These are phyloP conservation scores for Amauroascus verrucosus DNA, from an alignment of 2,329 filamentous ascomycete genomes.

Conservation along the genomic window DNA sequence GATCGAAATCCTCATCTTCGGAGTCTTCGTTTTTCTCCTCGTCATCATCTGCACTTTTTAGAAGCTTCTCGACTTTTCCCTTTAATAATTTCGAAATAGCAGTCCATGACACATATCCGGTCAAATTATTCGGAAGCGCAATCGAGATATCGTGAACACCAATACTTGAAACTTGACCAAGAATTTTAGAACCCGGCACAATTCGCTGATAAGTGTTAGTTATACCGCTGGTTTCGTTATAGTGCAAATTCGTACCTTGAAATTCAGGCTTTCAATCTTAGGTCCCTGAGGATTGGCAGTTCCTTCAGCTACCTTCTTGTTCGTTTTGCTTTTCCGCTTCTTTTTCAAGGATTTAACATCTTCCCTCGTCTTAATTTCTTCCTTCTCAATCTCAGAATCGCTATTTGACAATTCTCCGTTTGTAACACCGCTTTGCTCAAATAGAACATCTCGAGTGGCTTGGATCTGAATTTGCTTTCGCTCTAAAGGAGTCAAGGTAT, in stretches of 20 bases:
- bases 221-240: neutral
- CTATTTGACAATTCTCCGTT: constrained; percentile 37
- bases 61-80: constrained; percentile 57
- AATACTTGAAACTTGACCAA: constrained; percentile 77
- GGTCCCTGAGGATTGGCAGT: constrained; percentile 45
- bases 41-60: constrained; percentile 49
- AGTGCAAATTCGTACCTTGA: constrained; percentile 53
- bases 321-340: constrained; percentile 35
- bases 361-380: constrained; percentile 32
- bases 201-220: constrained; percentile 54
- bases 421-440: constrained; percentile 62
- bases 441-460: constrained; percentile 81
- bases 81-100: constrained; percentile 76
- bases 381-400: constrained; percentile 19
- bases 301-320: constrained; percentile 43
- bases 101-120: constrained; percentile 82
- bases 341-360: constrained; percentile 32
- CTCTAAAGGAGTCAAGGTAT: constrained; percentile 81
- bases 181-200: constrained; percentile 71
- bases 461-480: constrained; percentile 94
- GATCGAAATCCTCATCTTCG: constrained; percentile 47
- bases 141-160: constrained; percentile 68
- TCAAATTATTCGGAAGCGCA: constrained; percentile 83
- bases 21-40: constrained; percentile 43
- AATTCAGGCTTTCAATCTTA: constrained; percentile 77